phyloP scores from a whole-genome alignment of 1,284 basidiomycete species.

The Coniferiporia sulphurascens region DNA sequence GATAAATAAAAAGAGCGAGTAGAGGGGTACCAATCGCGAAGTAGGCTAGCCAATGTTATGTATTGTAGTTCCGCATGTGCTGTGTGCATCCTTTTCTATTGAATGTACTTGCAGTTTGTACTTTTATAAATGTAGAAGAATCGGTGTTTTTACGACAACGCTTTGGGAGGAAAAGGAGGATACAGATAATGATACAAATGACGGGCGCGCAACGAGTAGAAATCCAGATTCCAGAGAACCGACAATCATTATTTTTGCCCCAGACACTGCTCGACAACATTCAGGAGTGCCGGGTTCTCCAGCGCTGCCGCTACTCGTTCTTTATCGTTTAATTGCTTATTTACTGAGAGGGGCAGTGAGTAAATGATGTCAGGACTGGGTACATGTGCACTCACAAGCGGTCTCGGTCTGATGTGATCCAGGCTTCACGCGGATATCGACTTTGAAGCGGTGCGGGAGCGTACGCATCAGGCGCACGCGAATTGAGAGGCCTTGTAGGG shows the following conservation, averaged over 20 bases:
- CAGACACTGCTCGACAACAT: conserved; percentile 88
- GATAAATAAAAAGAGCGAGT: neutral
- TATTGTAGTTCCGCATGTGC: neutral
- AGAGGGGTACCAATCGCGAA: no score
- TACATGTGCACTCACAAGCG: conserved; percentile 49
- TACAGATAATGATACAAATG: neutral
- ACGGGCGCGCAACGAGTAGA: neutral
- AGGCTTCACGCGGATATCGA: conserved; percentile 90
- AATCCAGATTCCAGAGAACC: neutral
- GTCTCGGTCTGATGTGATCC: conserved; percentile 95
- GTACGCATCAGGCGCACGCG: conserved; percentile 88
- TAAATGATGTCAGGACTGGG: neutral
- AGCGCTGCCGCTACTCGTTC: conserved; percentile 96
- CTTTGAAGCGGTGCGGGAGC: conserved; percentile 89
- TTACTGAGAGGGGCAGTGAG: conserved; percentile 52
- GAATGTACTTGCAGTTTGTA: neutral
- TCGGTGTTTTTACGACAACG: neutral
- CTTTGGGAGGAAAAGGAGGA: neutral
- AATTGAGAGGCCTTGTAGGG: conserved; percentile 74
- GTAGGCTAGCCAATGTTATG: neutral
- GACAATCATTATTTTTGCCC: neutral
- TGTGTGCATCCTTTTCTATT: neutral
- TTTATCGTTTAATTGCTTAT: conserved; percentile 99
- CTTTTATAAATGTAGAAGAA: neutral
- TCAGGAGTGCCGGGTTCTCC: conserved; percentile 85